Evolutionary conservation across 2,329 filamentous ascomycete genomes (phyloP).

Genomic region (Fusarium nurragi): DNA sequence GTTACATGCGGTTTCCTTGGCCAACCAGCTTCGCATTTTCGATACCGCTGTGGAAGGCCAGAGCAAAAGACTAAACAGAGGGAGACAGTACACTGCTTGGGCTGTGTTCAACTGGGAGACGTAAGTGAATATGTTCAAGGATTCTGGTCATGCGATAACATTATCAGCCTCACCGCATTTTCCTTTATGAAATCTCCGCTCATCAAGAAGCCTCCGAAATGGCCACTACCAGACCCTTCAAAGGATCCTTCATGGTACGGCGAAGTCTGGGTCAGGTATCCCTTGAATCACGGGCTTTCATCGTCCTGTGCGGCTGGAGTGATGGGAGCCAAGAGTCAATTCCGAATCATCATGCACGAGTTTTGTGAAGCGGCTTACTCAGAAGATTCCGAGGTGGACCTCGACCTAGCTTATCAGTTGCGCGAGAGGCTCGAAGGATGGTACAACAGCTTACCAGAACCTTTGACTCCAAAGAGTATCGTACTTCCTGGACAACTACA

Average conservation of each 20-base stretch:
- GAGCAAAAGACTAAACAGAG: slow-evolving; percentile 34
- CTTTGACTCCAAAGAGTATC: slow-evolving; percentile 44
- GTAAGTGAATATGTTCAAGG: slow-evolving; percentile 18
- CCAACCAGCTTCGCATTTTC: slow-evolving; percentile 48
- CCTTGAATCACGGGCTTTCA: slow-evolving; percentile 34
- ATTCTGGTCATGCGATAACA: rapidly evolving
- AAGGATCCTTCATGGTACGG: slow-evolving; percentile 46
- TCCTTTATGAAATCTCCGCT: slow-evolving; percentile 44
- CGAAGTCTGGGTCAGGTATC: slow-evolving; percentile 52
- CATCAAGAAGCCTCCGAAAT: slow-evolving; percentile 44
- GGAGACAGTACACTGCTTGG: slow-evolving; percentile 48
- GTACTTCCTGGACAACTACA: slow-evolving; percentile 50
- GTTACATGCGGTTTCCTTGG: slow-evolving; percentile 47
- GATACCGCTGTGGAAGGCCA: slow-evolving; percentile 8
- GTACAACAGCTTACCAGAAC: slow-evolving; percentile 42
- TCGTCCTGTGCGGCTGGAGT: slow-evolving; percentile 43
- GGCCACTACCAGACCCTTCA: slow-evolving; percentile 45
- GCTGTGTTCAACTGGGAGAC: slow-evolving; percentile 49
- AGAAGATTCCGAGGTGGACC: slow-evolving; percentile 12
- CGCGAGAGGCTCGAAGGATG: slow-evolving; percentile 39
- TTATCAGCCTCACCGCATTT: slow-evolving; percentile 37
- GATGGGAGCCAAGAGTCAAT: slow-evolving; percentile 43
- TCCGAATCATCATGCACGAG: slow-evolving; percentile 50
- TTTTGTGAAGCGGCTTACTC: slow-evolving; percentile 36
- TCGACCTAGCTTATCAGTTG: slow-evolving; percentile 36